Evolutionary conservation across 2,329 filamentous ascomycete species (phyloP).

Genomic region (Cryphonectria radicalis): DNA sequence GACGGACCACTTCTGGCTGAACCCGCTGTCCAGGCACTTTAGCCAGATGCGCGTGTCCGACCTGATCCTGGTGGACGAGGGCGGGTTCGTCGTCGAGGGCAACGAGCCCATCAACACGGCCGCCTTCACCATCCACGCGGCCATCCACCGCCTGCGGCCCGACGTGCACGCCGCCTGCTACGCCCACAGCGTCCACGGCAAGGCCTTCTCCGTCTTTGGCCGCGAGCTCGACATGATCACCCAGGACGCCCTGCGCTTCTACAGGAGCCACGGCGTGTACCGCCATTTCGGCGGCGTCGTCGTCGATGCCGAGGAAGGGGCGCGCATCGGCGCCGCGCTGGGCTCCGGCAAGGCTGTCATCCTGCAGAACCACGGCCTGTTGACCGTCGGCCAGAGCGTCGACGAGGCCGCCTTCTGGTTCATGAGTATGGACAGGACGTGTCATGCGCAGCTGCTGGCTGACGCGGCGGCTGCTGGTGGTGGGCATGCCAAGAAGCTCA

Average conservation of each 20-base stretch:
- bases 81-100: conserved; percentile 66
- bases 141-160: conserved; percentile 66
- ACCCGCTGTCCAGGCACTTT: conserved; percentile 70
- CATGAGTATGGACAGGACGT: conserved; percentile 68
- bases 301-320: conserved; percentile 65
- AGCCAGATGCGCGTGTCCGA: conserved; percentile 67
- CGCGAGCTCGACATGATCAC: conserved; percentile 70
- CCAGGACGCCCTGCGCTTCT: conserved; percentile 67
- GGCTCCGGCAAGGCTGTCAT: conserved; percentile 66
- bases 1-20: conserved; percentile 37
- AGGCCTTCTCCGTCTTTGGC: conserved; percentile 69
- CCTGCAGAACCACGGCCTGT: conserved; percentile 70
- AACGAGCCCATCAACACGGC: conserved; percentile 69
- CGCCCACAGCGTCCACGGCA: conserved; percentile 65
- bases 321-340: conserved; percentile 64
- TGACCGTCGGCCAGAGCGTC: conserved; percentile 71
- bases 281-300: conserved; percentile 55
- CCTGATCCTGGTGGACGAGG: conserved; percentile 67
- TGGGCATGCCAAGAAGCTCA: conserved; percentile 38
- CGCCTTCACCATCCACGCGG: conserved; percentile 71
- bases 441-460: conserved; percentile 64
- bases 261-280: conserved; percentile 69
- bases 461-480: conserved; percentile 58
- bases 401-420: conserved; percentile 76
- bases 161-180: conserved; percentile 72